Percentiles rank a stretch among this genome's conserved stretches.
phyloP scores from a whole-genome alignment of 768 basidiomycete species.

The Amanita jacksonii region DNA sequence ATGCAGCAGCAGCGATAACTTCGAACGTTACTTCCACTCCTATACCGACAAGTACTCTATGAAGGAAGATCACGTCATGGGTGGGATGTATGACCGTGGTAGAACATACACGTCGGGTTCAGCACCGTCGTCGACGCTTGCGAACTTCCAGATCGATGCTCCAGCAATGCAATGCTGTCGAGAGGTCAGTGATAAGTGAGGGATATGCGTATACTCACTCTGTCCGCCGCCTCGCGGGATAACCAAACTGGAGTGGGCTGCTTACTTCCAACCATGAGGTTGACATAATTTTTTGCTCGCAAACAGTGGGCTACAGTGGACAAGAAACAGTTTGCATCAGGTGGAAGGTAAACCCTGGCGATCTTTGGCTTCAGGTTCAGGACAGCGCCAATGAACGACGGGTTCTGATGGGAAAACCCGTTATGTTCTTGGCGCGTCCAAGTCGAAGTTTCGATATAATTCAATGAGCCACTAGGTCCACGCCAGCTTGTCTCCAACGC shows the following conservation, averaged over 20 bases:
- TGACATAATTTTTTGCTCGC: constrained; percentile 76
- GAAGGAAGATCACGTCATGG: constrained; percentile 20
- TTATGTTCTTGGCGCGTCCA: constrained; percentile 85
- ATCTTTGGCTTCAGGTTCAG: constrained; percentile 63
- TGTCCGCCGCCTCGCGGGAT: constrained; percentile 63
- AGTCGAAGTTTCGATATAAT: constrained; percentile 84
- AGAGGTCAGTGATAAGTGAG: neutral
- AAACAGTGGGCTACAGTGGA: constrained; percentile 80
- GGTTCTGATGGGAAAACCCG: constrained; percentile 85
- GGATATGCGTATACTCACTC: constrained; percentile 24
- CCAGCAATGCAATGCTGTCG: constrained; percentile 76
- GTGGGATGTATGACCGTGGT: neutral
- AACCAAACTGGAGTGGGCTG: constrained; percentile 76
- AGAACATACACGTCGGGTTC: constrained; percentile 57
- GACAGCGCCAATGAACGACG: constrained; percentile 79
- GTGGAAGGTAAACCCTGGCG: constrained; percentile 76
- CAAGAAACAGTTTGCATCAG: constrained; percentile 85
- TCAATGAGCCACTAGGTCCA: constrained; percentile 58
- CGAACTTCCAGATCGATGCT: constrained; percentile 80
- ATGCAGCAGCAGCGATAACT: constrained; percentile 75
- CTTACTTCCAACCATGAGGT: constrained; percentile 86
- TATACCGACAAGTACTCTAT: constrained; percentile 72
- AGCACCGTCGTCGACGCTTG: constrained; percentile 62
- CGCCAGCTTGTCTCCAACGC: constrained; percentile 68
- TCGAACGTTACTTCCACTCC: constrained; percentile 88